Evolutionary conservation across 495 filamentous ascomycete species (phyloP).

Genomic region (Aspergillus sparsus): DNA sequence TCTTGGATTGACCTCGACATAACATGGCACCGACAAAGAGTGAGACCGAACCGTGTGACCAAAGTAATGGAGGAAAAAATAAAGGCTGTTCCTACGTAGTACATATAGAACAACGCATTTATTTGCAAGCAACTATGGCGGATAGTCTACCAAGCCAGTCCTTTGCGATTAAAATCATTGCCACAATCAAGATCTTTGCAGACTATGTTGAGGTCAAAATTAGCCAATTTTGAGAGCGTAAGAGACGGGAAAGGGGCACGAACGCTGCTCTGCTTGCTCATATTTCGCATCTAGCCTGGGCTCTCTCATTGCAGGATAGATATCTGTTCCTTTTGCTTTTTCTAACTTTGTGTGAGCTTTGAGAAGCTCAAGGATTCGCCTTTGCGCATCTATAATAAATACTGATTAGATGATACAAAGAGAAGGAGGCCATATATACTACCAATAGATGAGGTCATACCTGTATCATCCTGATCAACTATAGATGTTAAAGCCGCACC

Average conservation of each 20-base stretch:
- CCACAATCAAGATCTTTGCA: slow-evolving; percentile 40
- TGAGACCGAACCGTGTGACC: too few species aligned
- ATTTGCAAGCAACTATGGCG: background rate
- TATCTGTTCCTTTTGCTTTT: slow-evolving; percentile 24
- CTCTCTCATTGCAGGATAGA: slow-evolving; percentile 36
- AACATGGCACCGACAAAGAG: too few species aligned
- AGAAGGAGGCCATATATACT: background rate
- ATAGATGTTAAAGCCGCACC: background rate
- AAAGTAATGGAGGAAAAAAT: background rate
- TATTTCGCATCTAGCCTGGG: slow-evolving; percentile 34
- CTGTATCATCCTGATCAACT: slow-evolving; percentile 2
- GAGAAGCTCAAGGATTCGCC: slow-evolving; percentile 24
- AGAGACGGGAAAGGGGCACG: slow-evolving; percentile 8
- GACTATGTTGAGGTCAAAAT: slow-evolving; percentile 22
- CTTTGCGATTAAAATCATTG: background rate
- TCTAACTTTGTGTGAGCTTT: slow-evolving; percentile 38
- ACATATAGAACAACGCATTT: background rate
- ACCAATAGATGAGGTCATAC: slow-evolving; percentile 8
- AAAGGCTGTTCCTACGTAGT: background rate
- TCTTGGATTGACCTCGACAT: too few species aligned
- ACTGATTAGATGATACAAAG: background rate
- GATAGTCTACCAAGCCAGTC: slow-evolving; percentile 17
- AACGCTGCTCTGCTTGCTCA: slow-evolving; percentile 40
- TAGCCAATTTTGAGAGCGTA: background rate
- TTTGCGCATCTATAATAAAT: slow-evolving; percentile 7